phyloP scores from a whole-genome alignment of 371 early-diverging fungal species.

The Mucor plumbeus region DNA sequence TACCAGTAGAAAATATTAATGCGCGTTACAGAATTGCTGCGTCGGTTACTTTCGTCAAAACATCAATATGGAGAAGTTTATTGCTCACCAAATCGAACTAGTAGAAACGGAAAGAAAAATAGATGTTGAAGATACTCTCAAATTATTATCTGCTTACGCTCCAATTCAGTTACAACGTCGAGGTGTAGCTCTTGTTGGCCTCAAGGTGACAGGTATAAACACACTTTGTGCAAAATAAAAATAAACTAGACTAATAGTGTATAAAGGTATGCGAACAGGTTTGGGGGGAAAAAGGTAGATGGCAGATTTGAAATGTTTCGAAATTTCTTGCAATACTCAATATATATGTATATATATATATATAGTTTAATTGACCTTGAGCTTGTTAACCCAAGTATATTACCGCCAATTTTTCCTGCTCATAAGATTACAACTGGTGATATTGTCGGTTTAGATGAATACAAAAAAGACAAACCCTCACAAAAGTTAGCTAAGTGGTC shows the following conservation, averaged over 20 bases:
- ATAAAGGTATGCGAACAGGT: constrained; percentile 69
- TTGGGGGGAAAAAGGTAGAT: constrained; percentile 75
- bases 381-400: constrained; percentile 54
- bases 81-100: constrained; percentile 60
- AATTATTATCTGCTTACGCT: constrained; percentile 54
- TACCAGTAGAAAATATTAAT: too few relatives aligned
- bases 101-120: constrained; percentile 66
- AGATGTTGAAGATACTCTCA: constrained; percentile 67
- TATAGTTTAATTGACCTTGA: constrained; percentile 70
- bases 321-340: too few relatives aligned
- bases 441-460: constrained; percentile 74
- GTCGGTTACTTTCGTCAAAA: too few relatives aligned
- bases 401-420: constrained; percentile 63
- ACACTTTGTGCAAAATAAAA: neutral
- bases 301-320: too few relatives aligned
- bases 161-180: constrained; percentile 71
- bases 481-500: constrained; percentile 35
- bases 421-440: constrained; percentile 77
- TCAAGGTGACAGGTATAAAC: constrained; percentile 62
- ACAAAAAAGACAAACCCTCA: constrained; percentile 55
- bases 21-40: too few relatives aligned
- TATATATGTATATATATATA: neutral
- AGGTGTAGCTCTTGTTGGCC: constrained; percentile 69
- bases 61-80: constrained; percentile 29
- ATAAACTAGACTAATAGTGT: constrained; percentile 3